A percentile compares a stretch with the other conserved stretches of the same genome.
Conservation (phyloP, 345 rosid genomes). For the Gynandropsis gynandra region DNA sequence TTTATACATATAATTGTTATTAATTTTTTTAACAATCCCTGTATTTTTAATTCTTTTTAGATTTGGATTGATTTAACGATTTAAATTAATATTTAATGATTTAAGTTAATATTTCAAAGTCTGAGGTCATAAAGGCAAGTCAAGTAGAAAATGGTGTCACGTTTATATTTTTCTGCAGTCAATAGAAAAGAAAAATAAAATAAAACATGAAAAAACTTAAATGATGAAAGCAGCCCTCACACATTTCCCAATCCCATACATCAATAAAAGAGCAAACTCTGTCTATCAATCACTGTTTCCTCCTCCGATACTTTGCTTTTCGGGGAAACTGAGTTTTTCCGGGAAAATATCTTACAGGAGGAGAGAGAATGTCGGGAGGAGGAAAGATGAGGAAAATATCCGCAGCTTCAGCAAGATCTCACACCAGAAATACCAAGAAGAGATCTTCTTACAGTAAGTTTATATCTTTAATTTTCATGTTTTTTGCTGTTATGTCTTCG, state of each 20-base stretch:
- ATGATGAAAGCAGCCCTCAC: neutral
- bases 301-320: no score
- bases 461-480: neutral
- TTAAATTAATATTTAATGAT: no score
- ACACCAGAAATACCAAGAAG: constrained; percentile 17
- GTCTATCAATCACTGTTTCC: no score
- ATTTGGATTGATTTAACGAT: no score
- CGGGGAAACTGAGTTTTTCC: neutral
- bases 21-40: no score
- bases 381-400: constrained; percentile 2
- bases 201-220: constrained; percentile 10
- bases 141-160: constrained; percentile 10
- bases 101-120: no score
- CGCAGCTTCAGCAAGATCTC: constrained; percentile 11
- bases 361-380: constrained; percentile 13
- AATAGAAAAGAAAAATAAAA: neutral
- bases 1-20: no score
- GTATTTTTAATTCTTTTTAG: no score
- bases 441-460: constrained; percentile 17
- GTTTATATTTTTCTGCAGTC: constrained; percentile 10
- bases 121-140: no score
- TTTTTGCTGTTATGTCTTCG: neutral
- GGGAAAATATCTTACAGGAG: neutral
- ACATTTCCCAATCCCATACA: neutral
- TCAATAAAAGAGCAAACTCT: no score